Evolutionary conservation across 1,284 basidiomycete genomes (phyloP).

Genomic region (Microbotryum silenes-acaulis): DNA sequence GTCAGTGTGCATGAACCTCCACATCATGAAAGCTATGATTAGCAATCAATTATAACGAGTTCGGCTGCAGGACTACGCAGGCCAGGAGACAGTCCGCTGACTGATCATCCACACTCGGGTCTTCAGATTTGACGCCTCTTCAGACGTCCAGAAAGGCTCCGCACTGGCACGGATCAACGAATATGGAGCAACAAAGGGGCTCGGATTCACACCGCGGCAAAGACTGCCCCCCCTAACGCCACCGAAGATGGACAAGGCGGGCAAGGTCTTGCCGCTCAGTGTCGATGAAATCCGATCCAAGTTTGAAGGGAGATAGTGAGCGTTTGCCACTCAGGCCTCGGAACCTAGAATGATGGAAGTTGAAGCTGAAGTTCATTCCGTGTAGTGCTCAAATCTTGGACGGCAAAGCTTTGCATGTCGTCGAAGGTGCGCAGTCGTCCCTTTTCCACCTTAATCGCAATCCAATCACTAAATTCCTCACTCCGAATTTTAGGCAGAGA

Average conservation of each 20-base stretch:
- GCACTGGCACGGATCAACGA: neutral
- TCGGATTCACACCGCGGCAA: slow-evolving; percentile 4
- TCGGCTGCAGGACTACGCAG: too few species aligned
- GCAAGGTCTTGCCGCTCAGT: slow-evolving; percentile 7
- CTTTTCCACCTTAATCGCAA: too few species aligned
- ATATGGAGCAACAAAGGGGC: slow-evolving; percentile 2
- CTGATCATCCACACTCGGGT: too few species aligned
- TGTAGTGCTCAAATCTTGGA: slow-evolving; percentile 8
- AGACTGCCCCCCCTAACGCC: neutral
- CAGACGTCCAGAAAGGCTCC: slow-evolving; percentile 14
- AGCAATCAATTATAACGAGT: too few species aligned
- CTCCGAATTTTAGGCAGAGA: neutral
- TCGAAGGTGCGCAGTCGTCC: too few species aligned
- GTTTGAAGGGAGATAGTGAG: slow-evolving; percentile 23
- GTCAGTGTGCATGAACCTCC: neutral
- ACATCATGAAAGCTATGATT: too few species aligned
- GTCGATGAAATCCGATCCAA: slow-evolving; percentile 15
- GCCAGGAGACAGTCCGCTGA: neutral
- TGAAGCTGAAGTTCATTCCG: too few species aligned
- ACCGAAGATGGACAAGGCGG: slow-evolving; percentile 6
- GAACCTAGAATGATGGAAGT: too few species aligned
- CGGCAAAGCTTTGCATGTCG: neutral
- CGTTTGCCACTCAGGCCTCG: too few species aligned
- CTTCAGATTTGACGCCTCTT: slow-evolving; percentile 15
- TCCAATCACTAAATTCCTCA: too few species aligned